A percentile compares a stretch with the other conserved stretches of the same genome.
Conservation (phyloP, 441 rosid genomes). For the Gossypium gossypioides region DNA sequence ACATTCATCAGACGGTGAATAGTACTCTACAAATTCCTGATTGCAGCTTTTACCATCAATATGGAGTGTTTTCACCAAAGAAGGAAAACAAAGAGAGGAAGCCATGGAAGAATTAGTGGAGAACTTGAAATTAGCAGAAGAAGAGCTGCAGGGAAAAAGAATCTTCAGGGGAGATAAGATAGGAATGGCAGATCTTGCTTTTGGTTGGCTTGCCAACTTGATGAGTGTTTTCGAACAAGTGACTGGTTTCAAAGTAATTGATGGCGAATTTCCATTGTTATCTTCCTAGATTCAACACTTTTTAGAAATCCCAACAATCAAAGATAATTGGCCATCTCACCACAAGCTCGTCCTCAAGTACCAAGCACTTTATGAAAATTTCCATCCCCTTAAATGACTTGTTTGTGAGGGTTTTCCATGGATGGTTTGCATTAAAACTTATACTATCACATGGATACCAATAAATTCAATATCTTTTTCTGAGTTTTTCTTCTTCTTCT, state of each 20-base stretch:
- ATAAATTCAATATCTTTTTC: no score
- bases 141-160: slow-evolving; percentile 24
- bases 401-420: no score
- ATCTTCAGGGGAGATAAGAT: slow-evolving; percentile 33
- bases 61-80: slow-evolving; percentile 13
- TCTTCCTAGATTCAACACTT: slow-evolving; percentile 25
- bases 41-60: slow-evolving; percentile 24
- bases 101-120: slow-evolving; percentile 18
- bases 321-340: slow-evolving; percentile 31
- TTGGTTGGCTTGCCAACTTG: slow-evolving; percentile 32
- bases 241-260: slow-evolving; percentile 16
- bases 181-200: slow-evolving; percentile 29
- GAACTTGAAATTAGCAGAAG: slow-evolving; percentile 26
- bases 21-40: no score
- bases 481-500: no score
- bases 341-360: slow-evolving; percentile 29
- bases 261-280: slow-evolving; percentile 24
- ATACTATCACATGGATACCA: no score
- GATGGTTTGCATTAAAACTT: no score
- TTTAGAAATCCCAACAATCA: slow-evolving; percentile 17
- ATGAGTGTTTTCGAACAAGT: slow-evolving; percentile 25
- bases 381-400: background rate
- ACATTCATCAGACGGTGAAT: no score
- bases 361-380: slow-evolving; percentile 11
- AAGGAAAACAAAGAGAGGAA: slow-evolving; percentile 25